A percentile compares a stretch with the other conserved stretches of the same genome.
These are phyloP conservation scores for Agarophyton chilense DNA, from an alignment of 23 red algal genomes.

Conservation along the genomic window DNA sequence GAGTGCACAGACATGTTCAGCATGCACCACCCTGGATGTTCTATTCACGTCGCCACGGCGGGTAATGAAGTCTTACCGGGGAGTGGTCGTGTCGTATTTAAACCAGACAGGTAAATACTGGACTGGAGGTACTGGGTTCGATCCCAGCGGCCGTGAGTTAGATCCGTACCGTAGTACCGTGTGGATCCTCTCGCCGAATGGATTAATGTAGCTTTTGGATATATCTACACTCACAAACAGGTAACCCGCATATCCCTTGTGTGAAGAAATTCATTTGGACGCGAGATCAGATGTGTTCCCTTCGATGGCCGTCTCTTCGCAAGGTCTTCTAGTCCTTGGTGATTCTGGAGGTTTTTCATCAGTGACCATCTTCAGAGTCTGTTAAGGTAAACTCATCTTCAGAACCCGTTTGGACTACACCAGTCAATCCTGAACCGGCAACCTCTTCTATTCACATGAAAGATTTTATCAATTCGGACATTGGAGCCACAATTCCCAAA, in stretches of 20 bases:
- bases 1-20: too few relatives aligned
- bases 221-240: slow-evolving; percentile 44
- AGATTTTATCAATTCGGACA: slow-evolving; percentile 19
- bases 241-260: slow-evolving; percentile 33
- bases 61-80: too few relatives aligned
- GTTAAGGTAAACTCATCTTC: slow-evolving; percentile 48
- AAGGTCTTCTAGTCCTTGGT: slow-evolving; percentile 52
- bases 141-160: too few relatives aligned
- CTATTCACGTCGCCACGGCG: too few relatives aligned
- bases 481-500: slow-evolving; percentile 66
- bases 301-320: slow-evolving; percentile 30
- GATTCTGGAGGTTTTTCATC: slow-evolving; percentile 76
- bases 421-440: slow-evolving; percentile 40
- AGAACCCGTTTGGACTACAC: slow-evolving; percentile 56
- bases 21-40: too few relatives aligned
- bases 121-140: too few relatives aligned
- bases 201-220: slow-evolving; percentile 59
- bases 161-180: too few relatives aligned
- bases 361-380: slow-evolving; percentile 59
- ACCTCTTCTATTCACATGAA: slow-evolving; percentile 51
- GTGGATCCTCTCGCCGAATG: slow-evolving; percentile 54
- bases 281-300: slow-evolving; percentile 57
- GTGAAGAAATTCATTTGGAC: slow-evolving; percentile 64
- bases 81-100: too few relatives aligned
- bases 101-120: too few relatives aligned